Conservation (phyloP, 768 basidiomycete genomes). For the Gyrodon lividus region DNA sequence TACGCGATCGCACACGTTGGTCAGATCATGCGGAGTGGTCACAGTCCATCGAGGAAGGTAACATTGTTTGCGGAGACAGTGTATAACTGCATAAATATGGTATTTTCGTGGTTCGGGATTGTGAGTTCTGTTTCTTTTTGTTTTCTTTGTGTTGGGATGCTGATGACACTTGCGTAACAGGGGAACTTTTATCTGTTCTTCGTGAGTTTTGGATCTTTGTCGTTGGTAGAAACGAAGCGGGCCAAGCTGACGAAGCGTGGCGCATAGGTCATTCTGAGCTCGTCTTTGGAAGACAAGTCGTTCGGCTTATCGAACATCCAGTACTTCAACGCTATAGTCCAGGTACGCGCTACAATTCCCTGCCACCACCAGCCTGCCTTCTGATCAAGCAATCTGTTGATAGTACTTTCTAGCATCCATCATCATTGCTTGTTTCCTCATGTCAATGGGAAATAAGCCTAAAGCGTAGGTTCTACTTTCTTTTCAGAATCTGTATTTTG, state of each 20-base stretch:
- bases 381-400: constrained; percentile 1
- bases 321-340: constrained; percentile 73
- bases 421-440: constrained; percentile 86
- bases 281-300: constrained; percentile 74
- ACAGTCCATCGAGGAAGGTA: constrained; percentile 73
- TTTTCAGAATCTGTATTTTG: neutral
- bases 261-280: constrained; percentile 77
- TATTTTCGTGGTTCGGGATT: constrained; percentile 93
- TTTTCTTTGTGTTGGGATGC: neutral
- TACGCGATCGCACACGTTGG: constrained; percentile 83
- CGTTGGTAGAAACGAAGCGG: neutral
- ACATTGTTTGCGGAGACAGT: constrained; percentile 76
- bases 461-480: constrained; percentile 51
- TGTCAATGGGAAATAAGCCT: constrained; percentile 96
- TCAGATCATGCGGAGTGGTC: constrained; percentile 42
- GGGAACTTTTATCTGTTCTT: constrained; percentile 97
- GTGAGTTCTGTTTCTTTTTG: constrained; percentile 43
- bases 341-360: constrained; percentile 44
- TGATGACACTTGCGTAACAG: constrained; percentile 34
- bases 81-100: constrained; percentile 83
- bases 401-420: constrained; percentile 84
- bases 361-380: neutral
- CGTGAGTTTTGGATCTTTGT: constrained; percentile 44
- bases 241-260: neutral
- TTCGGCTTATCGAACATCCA: constrained; percentile 65